These are phyloP conservation scores for Colletotrichum orchidophilum DNA, from an alignment of 2,329 filamentous ascomycete species.

Conservation along the genomic window DNA sequence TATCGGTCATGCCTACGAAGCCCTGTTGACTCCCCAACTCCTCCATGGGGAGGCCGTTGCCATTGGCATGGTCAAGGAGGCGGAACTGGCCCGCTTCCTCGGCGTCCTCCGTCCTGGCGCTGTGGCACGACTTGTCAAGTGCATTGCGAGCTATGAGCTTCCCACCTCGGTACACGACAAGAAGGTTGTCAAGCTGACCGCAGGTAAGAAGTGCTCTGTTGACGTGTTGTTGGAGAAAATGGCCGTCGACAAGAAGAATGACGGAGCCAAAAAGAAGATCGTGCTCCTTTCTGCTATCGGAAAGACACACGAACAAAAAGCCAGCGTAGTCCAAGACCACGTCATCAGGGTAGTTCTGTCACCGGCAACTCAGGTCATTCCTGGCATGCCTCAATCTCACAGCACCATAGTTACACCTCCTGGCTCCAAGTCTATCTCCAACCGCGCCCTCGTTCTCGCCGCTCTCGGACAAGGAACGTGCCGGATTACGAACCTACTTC, in stretches of 20 bases:
- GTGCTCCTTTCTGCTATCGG: constrained; percentile 92
- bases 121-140: constrained; percentile 90
- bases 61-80: constrained; percentile 98
- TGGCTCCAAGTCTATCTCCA: constrained; percentile 97
- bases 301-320: constrained; percentile 84
- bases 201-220: constrained; percentile 87
- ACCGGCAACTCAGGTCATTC: constrained; percentile 77
- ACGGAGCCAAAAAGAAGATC: constrained; percentile 94
- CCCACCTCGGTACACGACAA: constrained; percentile 88
- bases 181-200: constrained; percentile 81
- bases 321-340: constrained; percentile 87
- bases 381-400: constrained; percentile 73
- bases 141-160: constrained; percentile 91
- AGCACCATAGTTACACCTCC: constrained; percentile 85
- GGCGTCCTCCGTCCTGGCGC: constrained; percentile 87
- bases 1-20: constrained; percentile 96
- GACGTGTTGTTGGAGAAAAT: constrained; percentile 90
- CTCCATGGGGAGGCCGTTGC: constrained; percentile 96
- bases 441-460: constrained; percentile 91
- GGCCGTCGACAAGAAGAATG: constrained; percentile 99
- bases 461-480: constrained; percentile 88
- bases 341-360: constrained; percentile 87
- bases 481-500: constrained; percentile 89
- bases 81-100: constrained; percentile 88
- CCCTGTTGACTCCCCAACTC: constrained; percentile 92